phyloP scores from a whole-genome alignment of 1,284 basidiomycete species.

The Trametes hirsuta region DNA sequence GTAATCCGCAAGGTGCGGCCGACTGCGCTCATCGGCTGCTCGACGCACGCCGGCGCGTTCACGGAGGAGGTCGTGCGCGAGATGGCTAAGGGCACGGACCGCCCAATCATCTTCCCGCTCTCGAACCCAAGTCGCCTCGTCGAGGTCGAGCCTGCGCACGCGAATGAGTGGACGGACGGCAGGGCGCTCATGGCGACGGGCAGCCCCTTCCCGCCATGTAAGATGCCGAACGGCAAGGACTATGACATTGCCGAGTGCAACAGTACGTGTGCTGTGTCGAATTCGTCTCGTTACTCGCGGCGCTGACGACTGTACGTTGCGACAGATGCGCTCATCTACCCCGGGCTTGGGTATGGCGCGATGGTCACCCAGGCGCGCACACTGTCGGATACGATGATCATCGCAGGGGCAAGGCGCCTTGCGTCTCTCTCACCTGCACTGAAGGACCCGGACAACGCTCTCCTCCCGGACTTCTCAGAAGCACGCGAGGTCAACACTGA shows the following conservation, averaged over 20 bases:
- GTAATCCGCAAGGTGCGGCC: slow-evolving; percentile 70
- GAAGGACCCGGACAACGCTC: slow-evolving; percentile 58
- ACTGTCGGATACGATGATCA: slow-evolving; percentile 77
- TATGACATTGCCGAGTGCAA: slow-evolving; percentile 73
- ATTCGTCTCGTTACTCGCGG: not conserved
- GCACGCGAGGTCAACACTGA: slow-evolving; percentile 73
- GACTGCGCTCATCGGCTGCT: slow-evolving; percentile 82
- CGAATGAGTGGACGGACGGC: slow-evolving; percentile 76
- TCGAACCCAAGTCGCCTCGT: slow-evolving; percentile 80
- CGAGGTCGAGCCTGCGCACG: slow-evolving; percentile 75
- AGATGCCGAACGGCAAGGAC: slow-evolving; percentile 66
- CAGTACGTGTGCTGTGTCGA: slow-evolving; percentile 43
- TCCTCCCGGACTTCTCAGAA: slow-evolving; percentile 72
- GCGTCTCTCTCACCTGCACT: slow-evolving; percentile 77
- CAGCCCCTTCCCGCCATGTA: slow-evolving; percentile 77
- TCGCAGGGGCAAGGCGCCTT: slow-evolving; percentile 71
- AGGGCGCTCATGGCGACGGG: slow-evolving; percentile 82
- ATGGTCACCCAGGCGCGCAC: slow-evolving; percentile 64
- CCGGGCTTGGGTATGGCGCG: slow-evolving; percentile 76
- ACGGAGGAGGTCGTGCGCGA: slow-evolving; percentile 73
- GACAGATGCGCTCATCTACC: slow-evolving; percentile 76
- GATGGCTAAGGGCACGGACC: slow-evolving; percentile 68
- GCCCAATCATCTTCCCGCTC: slow-evolving; percentile 82
- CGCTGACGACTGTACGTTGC: not conserved
- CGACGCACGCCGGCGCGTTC: slow-evolving; percentile 83